Base-by-base conservation (phyloP, 371 early-diverging fungal species). In the Cokeromyces recurvatus region DNA sequence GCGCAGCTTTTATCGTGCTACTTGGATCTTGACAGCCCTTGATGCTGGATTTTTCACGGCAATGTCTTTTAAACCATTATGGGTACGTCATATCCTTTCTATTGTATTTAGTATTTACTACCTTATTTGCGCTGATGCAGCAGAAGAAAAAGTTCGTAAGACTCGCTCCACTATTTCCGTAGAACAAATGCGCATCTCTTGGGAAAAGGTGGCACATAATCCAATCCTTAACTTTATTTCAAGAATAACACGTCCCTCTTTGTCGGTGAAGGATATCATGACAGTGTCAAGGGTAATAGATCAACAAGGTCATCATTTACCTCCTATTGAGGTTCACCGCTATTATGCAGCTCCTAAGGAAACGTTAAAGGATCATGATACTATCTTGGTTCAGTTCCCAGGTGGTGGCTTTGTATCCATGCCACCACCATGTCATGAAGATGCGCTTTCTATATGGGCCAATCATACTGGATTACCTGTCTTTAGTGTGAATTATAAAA, bases 31-130 rank as follows among this genome's bases (percentile, higher is more conserved):
- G 51, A 91, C 91, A 6, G 91, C 92, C 2, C 63, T 95, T 21
- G 97, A 97, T 58, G 98, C 97, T 2, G 98, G 97, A 0, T 96
- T 95, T 62, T 86, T 92, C 59, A 94, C 95, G 2, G 93, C 94
- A 9, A 90, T 92, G 87, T 61, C 75, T 25, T 69, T 95, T 20
- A 74, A 78, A 19, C 93, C 94, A 0, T 71, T 73, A 38, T 73
- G 75, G 55, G 51, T 94, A 19, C 78, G 92, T 8, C 89, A 96
- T 57, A 55, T 86, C 2, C 57, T 86, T 44, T 84, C 89, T 0
- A 55, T 95, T 5, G 38, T 94, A 7, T 91, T 94, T 53, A 77
- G 90, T 0, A 40, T 80, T 9, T 85, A 86, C 45, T 97, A 95
- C 51, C 66, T 96, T 16, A 75, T 92, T n/a, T 87, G 83, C 63